Evolutionary conservation across 2,329 filamentous ascomycete species (phyloP).

Genomic region (Aspergillus pseudonomiae): DNA sequence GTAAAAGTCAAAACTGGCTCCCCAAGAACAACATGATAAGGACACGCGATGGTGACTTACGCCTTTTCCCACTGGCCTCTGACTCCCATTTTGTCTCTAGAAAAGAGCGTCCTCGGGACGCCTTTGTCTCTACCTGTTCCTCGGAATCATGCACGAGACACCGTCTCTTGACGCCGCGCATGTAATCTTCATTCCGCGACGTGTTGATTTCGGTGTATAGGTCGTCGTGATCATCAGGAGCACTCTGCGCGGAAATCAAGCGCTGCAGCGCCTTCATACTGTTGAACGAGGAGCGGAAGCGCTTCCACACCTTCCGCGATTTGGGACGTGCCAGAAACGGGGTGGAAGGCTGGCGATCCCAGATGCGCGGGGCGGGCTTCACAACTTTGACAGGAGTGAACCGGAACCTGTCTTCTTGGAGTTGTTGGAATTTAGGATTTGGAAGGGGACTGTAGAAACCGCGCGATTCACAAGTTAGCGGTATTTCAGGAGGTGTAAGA

Average conservation of each 20-base stretch:
- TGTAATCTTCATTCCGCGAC: conserved; percentile 28
- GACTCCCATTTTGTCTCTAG: conserved; percentile 47
- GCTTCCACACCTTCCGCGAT: conserved; percentile 51
- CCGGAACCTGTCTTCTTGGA: conserved; percentile 34
- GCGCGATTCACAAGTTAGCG: conserved; percentile 15
- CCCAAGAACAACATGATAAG: not conserved
- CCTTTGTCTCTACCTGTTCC: not conserved
- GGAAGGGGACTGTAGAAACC: conserved; percentile 3
- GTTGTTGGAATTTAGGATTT: not conserved
- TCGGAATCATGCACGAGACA: conserved; percentile 27
- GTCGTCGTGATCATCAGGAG: conserved; percentile 22
- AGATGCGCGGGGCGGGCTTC: conserved; percentile 41
- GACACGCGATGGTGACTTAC: conserved; percentile 20
- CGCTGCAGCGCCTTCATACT: conserved; percentile 35
- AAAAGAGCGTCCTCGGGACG: conserved; percentile 36
- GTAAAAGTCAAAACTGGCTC: conserved; percentile 12
- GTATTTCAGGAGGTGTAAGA: not conserved
- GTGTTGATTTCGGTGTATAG: conserved; percentile 39
- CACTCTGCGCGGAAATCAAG: conserved; percentile 22
- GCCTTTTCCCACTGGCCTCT: conserved; percentile 33
- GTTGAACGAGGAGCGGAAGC: conserved; percentile 42
- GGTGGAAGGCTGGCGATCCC: conserved; percentile 50
- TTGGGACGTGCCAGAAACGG: conserved; percentile 43
- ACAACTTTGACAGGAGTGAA: conserved; percentile 47
- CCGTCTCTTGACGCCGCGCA: conserved; percentile 42